Percentiles rank a stretch among this genome's conserved stretches.
Evolutionary conservation across 805 yeast species (phyloP).

Genomic region (Candida maltosa): DNA sequence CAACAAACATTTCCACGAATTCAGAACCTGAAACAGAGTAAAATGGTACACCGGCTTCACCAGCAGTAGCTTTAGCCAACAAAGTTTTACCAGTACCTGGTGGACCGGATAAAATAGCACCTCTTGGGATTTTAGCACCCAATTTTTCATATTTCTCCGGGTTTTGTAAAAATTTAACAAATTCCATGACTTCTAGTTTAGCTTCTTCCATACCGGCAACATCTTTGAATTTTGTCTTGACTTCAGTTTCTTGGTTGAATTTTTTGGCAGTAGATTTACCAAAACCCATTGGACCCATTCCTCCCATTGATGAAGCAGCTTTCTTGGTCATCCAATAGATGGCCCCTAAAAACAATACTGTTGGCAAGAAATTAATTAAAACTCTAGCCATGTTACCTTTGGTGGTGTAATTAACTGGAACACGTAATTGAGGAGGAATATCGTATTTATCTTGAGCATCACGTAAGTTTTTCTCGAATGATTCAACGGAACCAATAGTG

Average conservation of each 20-base stretch:
- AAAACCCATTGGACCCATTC: constrained; percentile 75
- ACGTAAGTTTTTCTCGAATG: constrained; percentile 77
- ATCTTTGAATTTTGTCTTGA: constrained; percentile 84
- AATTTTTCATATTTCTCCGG: constrained; percentile 87
- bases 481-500: constrained; percentile 84
- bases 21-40: constrained; percentile 95
- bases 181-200: constrained; percentile 96
- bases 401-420: constrained; percentile 78
- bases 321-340: constrained; percentile 76
- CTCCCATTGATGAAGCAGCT: constrained; percentile 56
- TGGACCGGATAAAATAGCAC: constrained; percentile 95
- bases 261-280: constrained; percentile 90
- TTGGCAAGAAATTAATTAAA: constrained; percentile 79
- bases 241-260: constrained; percentile 88
- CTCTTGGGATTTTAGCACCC: constrained; percentile 98
- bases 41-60: constrained; percentile 98
- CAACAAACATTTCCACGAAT: constrained; percentile 97
- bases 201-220: constrained; percentile 98
- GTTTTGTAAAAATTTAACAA: constrained; percentile 86
- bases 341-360: constrained; percentile 83
- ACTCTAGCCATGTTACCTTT: constrained; percentile 67
- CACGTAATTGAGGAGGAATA: constrained; percentile 57
- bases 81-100: constrained; percentile 99
- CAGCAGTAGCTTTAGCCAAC: constrained; percentile 97
- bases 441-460: constrained; percentile 70